phyloP scores from a whole-genome alignment of 306 rosid genomes.

The Pueraria montana region DNA sequence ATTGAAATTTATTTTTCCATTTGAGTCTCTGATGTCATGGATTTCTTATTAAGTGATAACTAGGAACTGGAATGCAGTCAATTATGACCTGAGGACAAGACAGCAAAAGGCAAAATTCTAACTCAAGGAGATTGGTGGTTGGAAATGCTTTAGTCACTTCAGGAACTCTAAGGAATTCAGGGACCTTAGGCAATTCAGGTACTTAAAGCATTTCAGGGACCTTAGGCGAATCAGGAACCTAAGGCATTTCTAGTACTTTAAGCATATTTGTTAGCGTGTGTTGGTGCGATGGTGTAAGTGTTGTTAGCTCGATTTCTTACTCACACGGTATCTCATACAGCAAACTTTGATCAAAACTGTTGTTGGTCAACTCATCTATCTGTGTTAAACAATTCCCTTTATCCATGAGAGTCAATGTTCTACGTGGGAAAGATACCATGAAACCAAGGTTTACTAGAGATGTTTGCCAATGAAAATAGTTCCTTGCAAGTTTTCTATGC shows the following conservation, averaged over 20 bases:
- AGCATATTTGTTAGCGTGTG: neutral
- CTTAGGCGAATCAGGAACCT: no score
- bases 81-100: neutral
- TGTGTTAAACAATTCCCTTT: neutral
- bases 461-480: neutral
- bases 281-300: neutral
- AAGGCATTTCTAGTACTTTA: neutral
- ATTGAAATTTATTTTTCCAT: no score
- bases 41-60: no score
- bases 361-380: no score
- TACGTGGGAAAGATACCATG: neutral
- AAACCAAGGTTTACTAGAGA: neutral
- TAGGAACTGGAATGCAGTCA: neutral
- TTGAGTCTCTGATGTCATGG: no score
- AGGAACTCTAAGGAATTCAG: no score
- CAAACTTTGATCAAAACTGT: neutral
- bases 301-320: no score
- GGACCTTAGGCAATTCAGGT: constrained; percentile 31
- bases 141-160: constrained; percentile 24
- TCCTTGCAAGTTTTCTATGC: neutral
- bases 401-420: no score
- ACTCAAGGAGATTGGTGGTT: constrained; percentile 23
- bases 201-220: no score
- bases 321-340: neutral
- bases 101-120: neutral